These are phyloP conservation scores for Sugiyamaella smithiae DNA, from an alignment of 805 yeast species.

Conservation along the genomic window DNA sequence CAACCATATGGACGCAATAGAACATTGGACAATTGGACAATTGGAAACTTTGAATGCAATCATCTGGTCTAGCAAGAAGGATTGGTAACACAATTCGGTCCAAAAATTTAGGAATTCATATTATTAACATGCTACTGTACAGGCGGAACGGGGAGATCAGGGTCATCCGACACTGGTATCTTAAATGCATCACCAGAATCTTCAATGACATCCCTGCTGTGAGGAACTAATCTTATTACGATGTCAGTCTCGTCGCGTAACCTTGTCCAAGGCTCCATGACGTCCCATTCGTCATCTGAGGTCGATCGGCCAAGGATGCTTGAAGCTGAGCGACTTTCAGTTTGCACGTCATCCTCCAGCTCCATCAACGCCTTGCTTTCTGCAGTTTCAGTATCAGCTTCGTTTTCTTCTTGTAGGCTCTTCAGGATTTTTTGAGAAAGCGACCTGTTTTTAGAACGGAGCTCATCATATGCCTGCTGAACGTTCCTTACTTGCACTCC, in stretches of 20 bases:
- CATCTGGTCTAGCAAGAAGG: no score
- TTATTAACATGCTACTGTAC: no score
- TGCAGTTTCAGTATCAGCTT: background rate
- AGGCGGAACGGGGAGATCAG: no score
- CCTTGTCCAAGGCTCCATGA: conserved; percentile 24
- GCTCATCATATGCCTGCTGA: conserved; percentile 18
- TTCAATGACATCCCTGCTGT: conserved; percentile 36
- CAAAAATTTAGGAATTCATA: no score
- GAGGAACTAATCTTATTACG: conserved; percentile 25
- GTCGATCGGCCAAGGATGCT: background rate
- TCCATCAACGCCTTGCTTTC: conserved; percentile 14
- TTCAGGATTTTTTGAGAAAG: conserved; percentile 15
- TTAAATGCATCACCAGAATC: conserved; percentile 3
- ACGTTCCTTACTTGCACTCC: conserved; percentile 15
- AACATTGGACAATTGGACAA: no score
- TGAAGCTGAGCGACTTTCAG: background rate
- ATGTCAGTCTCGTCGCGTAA: conserved; percentile 26
- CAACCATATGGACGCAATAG: no score
- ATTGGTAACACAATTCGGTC: no score
- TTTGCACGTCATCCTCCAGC: conserved; percentile 14
- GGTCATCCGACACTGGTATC: background rate
- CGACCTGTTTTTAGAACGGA: conserved; percentile 19
- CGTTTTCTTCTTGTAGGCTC: conserved; percentile 17
- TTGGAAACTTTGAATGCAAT: no score
- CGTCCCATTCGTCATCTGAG: conserved; percentile 22